Conservation (phyloP, 495 filamentous ascomycete species). For the Aspergillus campestris region DNA sequence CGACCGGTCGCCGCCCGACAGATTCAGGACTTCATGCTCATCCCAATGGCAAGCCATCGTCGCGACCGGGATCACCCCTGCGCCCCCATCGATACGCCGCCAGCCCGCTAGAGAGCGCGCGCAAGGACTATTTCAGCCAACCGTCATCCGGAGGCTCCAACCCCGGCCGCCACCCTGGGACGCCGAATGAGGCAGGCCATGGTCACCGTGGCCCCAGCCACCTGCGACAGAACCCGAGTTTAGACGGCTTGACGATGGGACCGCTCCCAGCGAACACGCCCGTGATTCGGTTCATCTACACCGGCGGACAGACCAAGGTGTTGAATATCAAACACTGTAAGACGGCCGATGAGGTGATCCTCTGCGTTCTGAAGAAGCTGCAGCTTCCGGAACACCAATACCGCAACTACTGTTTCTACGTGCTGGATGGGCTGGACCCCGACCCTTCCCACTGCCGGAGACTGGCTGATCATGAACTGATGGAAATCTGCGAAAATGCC, state of each 20-base stretch:
- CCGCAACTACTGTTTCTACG: constrained; percentile 75
- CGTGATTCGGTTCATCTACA: constrained; percentile 86
- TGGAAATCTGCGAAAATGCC: constrained; percentile 63
- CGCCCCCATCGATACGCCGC: constrained; percentile 38
- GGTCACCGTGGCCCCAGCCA: constrained; percentile 33
- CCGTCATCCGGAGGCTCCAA: constrained; percentile 40
- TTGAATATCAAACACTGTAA: constrained; percentile 83
- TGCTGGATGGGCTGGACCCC: constrained; percentile 73
- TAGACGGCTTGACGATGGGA: constrained; percentile 75
- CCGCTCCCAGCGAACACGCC: constrained; percentile 69
- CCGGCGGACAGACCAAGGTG: constrained; percentile 81
- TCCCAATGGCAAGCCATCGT: constrained; percentile 42
- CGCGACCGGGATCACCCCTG: constrained; percentile 65
- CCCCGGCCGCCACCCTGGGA: constrained; percentile 37
- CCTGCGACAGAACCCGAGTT: constrained; percentile 54
- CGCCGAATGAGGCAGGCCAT: constrained; percentile 28
- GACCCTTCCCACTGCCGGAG: constrained; percentile 68
- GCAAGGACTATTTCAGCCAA: constrained; percentile 49
- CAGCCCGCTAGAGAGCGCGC: constrained; percentile 43
- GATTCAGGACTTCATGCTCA: constrained; percentile 28
- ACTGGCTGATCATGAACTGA: constrained; percentile 74
- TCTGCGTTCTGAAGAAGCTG: constrained; percentile 77
- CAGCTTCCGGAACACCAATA: constrained; percentile 65
- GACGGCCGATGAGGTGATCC: constrained; percentile 82
- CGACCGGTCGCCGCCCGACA: constrained; percentile 56